phyloP scores from a whole-genome alignment of 306 rosid genomes.

The Quercus robur region DNA sequence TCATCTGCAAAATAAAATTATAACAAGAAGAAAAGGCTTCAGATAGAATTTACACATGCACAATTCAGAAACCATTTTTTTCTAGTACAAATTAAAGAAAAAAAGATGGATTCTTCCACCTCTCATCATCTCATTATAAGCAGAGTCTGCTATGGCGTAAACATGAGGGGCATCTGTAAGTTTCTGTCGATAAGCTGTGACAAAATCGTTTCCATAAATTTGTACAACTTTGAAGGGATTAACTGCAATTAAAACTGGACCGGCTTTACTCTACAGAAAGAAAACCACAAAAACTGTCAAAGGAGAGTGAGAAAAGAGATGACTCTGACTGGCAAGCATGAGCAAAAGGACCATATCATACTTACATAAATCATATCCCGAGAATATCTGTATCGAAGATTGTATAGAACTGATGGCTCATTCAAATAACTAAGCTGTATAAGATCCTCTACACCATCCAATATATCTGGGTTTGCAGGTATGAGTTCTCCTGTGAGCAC shows the following conservation, averaged over 20 bases:
- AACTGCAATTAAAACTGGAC: constrained; percentile 80
- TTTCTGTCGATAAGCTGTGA: constrained; percentile 62
- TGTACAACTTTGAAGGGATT: constrained; percentile 80
- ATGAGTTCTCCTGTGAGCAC: constrained; percentile 56
- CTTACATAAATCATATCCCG: constrained; percentile 82
- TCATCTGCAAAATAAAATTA: constrained; percentile 63
- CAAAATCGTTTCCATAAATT: constrained; percentile 61
- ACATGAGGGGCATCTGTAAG: constrained; percentile 67
- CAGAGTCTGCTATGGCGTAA: constrained; percentile 66
- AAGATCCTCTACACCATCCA: constrained; percentile 93
- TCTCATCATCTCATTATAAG: constrained; percentile 82
- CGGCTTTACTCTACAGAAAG: constrained; percentile 81
- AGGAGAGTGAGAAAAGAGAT: constrained; percentile 21
- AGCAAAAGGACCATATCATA: constrained; percentile 21
- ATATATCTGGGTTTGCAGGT: constrained; percentile 89
- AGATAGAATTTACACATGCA: constrained; percentile 21
- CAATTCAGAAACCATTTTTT: not conserved
- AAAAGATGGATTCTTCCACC: constrained; percentile 36
- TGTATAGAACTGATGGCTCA: constrained; percentile 86
- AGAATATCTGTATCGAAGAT: constrained; percentile 70
- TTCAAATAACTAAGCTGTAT: constrained; percentile 85
- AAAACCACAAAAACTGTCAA: constrained; percentile 24
- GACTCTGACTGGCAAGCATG: constrained; percentile 6
- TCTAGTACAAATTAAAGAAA: not conserved
- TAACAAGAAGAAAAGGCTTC: constrained; percentile 28